A percentile compares a stretch with the other conserved stretches of the same genome.
Evolutionary conservation across 2,329 filamentous ascomycete species (phyloP).

Genomic region (Claviceps purpurea): DNA sequence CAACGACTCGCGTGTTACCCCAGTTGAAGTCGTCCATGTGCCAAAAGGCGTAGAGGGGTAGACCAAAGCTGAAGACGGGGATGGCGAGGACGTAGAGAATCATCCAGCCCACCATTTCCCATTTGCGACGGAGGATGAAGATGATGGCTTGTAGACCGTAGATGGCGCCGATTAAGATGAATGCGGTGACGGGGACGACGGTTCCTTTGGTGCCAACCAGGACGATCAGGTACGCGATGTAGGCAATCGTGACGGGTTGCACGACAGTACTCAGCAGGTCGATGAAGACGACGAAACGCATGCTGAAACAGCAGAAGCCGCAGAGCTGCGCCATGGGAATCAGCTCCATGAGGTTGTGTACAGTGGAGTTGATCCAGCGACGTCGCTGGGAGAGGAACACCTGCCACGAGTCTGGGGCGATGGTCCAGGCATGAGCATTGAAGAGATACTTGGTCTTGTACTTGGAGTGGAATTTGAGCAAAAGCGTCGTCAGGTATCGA

Average conservation of each 20-base stretch:
- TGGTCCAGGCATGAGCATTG: slow-evolving; percentile 87
- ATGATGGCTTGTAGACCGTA: slow-evolving; percentile 96
- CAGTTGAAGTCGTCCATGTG: slow-evolving; percentile 99
- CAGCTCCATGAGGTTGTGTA: slow-evolving; percentile 93
- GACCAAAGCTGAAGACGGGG: slow-evolving; percentile 77
- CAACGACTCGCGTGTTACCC: slow-evolving; percentile 97
- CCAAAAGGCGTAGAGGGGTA: slow-evolving; percentile 95
- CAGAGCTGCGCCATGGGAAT: slow-evolving; percentile 89
- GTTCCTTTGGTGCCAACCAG: slow-evolving; percentile 47
- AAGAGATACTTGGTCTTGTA: slow-evolving; percentile 99
- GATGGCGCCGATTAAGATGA: slow-evolving; percentile 85
- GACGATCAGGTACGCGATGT: slow-evolving; percentile 81
- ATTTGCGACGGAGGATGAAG: slow-evolving; percentile 91
- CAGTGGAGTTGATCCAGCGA: slow-evolving; percentile 98
- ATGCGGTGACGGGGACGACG: slow-evolving; percentile 68
- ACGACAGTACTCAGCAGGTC: slow-evolving; percentile 86
- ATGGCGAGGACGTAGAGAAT: slow-evolving; percentile 85
- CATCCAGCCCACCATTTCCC: slow-evolving; percentile 99
- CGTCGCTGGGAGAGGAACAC: slow-evolving; percentile 97
- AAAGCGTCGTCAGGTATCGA: slow-evolving; percentile 87
- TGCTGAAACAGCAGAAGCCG: slow-evolving; percentile 99
- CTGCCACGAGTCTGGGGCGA: slow-evolving; percentile 84
- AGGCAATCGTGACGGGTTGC: slow-evolving; percentile 80
- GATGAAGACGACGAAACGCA: slow-evolving; percentile 94
- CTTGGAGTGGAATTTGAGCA: slow-evolving; percentile 81